Evolutionary conservation across 2,329 filamentous ascomycete genomes (phyloP).

Genomic region (Tricladium varicosporioides): DNA sequence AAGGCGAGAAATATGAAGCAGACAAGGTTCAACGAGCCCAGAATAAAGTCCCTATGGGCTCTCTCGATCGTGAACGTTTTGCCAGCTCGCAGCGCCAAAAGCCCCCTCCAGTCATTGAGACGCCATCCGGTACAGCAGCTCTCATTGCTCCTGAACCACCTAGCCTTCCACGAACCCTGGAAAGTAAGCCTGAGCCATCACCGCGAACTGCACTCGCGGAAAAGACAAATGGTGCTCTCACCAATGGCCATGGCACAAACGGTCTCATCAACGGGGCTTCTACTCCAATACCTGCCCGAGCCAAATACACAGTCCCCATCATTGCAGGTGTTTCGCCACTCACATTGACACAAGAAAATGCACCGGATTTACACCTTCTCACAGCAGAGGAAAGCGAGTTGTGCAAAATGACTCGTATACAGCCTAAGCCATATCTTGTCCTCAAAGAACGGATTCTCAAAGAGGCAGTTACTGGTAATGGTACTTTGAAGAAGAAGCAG

Average conservation of each 20-base stretch:
- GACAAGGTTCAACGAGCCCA: slow-evolving; percentile 80
- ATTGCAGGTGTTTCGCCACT: slow-evolving; percentile 42
- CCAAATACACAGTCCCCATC: slow-evolving; percentile 50
- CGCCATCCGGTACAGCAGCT: slow-evolving; percentile 70
- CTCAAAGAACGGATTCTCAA: slow-evolving; percentile 92
- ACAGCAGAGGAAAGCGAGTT: slow-evolving; percentile 81
- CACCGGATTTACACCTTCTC: slow-evolving; percentile 81
- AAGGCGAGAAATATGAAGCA: slow-evolving; percentile 87
- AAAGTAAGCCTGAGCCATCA: background rate
- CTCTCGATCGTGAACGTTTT: slow-evolving; percentile 78
- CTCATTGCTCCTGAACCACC: slow-evolving; percentile 74
- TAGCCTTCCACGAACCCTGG: slow-evolving; percentile 11
- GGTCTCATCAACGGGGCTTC: slow-evolving; percentile 43
- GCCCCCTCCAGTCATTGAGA: slow-evolving; percentile 61
- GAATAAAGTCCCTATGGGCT: slow-evolving; percentile 68
- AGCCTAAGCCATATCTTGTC: slow-evolving; percentile 91
- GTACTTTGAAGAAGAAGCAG: slow-evolving; percentile 88
- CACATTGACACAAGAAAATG: slow-evolving; percentile 51
- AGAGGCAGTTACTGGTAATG: slow-evolving; percentile 86
- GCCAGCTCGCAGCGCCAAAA: slow-evolving; percentile 71
- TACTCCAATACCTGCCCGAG: slow-evolving; percentile 39
- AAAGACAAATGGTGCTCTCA: slow-evolving; percentile 45
- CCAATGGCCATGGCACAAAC: slow-evolving; percentile 49
- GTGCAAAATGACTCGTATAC: slow-evolving; percentile 78
- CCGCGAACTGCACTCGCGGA: slow-evolving; percentile 9